These are phyloP conservation scores for Rhododendron mucronatum DNA, from an alignment of 148 eudicot species.

Conservation along the genomic window DNA sequence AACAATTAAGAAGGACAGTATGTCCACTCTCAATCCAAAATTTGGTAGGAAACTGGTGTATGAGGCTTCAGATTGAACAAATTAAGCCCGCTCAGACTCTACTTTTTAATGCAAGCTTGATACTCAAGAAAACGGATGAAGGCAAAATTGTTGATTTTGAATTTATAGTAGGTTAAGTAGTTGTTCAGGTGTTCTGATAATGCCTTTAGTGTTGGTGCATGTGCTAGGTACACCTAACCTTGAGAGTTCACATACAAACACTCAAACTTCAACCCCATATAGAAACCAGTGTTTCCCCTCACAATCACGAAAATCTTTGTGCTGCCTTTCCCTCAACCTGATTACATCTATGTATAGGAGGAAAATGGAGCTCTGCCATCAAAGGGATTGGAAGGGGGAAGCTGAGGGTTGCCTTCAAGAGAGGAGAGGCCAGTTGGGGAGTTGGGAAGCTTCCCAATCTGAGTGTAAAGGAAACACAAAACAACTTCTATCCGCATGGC, in stretches of 20 bases:
- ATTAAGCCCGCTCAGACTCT: neutral
- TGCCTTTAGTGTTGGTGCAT: neutral
- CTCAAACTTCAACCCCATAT: neutral
- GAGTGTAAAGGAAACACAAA: neutral
- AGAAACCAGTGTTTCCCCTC: neutral
- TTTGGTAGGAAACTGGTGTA: neutral
- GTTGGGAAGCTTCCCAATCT: neutral
- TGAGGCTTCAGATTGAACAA: neutral
- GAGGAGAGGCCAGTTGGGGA: neutral
- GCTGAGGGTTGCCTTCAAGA: neutral
- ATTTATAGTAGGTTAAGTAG: neutral
- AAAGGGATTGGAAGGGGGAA: neutral
- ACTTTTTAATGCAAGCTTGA: neutral
- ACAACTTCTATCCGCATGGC: neutral
- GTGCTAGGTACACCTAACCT: neutral
- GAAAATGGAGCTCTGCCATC: neutral
- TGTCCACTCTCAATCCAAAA: neutral
- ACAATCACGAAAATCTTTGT: neutral
- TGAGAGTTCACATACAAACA: neutral
- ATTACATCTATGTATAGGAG: neutral
- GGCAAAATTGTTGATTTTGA: neutral
- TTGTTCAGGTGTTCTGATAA: neutral
- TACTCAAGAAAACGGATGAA: neutral
- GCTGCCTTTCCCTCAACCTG: neutral
- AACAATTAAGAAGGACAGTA: neutral